Evolutionary conservation across 2,329 filamentous ascomycete species (phyloP).

Genomic region (Dactylonectria estremocensis): DNA sequence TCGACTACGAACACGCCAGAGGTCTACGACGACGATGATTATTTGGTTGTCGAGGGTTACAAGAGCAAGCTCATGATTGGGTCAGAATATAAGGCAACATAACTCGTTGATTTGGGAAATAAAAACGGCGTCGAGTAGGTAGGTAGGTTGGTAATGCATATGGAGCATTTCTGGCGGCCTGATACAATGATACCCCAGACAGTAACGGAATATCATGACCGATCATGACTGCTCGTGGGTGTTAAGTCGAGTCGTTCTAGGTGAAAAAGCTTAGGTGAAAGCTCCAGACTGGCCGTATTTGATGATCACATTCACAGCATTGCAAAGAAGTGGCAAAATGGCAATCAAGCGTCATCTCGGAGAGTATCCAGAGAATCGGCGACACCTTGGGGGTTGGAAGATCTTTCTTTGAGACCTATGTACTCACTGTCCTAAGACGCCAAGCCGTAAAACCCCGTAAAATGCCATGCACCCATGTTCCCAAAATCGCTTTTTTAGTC

Average conservation of each 20-base stretch:
- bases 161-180: slow-evolving; percentile 12
- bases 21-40: slow-evolving; percentile 56
- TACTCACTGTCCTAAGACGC: slow-evolving; percentile 72
- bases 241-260: slow-evolving; percentile 14
- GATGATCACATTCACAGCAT: slow-evolving; percentile 49
- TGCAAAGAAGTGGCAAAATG: slow-evolving; percentile 64
- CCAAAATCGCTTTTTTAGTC: slow-evolving; percentile 56
- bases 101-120: slow-evolving; percentile 11
- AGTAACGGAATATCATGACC: slow-evolving; percentile 9
- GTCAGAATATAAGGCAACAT: slow-evolving; percentile 28
- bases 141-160: slow-evolving; percentile 11
- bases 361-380: slow-evolving; percentile 78
- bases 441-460: slow-evolving; percentile 62
- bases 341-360: slow-evolving; percentile 93
- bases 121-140: slow-evolving; percentile 33
- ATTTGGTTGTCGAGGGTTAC: slow-evolving; percentile 68
- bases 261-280: slow-evolving; percentile 18
- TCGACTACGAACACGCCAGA: slow-evolving; percentile 41
- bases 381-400: slow-evolving; percentile 84
- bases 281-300: slow-evolving; percentile 40
- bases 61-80: slow-evolving; percentile 54
- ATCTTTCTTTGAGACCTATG: slow-evolving; percentile 74
- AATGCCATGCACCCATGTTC: slow-evolving; percentile 61
- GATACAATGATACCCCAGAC: slow-evolving; percentile 35
- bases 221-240: slow-evolving; percentile 4